Conservation (phyloP, 257 asterid genomes). For the Plantago elongata region DNA sequence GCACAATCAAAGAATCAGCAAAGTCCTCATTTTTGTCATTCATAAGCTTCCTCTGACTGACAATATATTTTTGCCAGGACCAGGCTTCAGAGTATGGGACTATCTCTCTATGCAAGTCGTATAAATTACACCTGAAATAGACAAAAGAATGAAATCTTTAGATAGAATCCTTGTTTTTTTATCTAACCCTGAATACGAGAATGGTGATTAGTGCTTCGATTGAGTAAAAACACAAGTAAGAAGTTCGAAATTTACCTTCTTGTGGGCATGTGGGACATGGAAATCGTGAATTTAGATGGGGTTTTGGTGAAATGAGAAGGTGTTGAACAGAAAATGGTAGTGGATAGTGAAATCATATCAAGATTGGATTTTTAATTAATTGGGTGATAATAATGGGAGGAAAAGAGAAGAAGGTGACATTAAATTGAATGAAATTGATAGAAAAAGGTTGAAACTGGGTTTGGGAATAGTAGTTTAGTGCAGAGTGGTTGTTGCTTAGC, state of each 20-base stretch:
- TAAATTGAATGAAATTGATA: neutral
- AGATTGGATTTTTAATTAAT: constrained; percentile 1
- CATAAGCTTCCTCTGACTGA: constrained; percentile 41
- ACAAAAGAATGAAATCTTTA: neutral
- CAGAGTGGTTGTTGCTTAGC: no score
- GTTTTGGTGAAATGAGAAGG: neutral
- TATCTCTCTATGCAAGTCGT: constrained; percentile 56
- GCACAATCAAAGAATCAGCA: constrained; percentile 55
- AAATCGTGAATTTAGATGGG: constrained; percentile 15
- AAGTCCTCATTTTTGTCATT: constrained; percentile 42
- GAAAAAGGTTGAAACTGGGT: neutral
- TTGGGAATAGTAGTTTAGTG: neutral
- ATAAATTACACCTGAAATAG: constrained; percentile 46
- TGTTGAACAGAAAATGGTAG: neutral
- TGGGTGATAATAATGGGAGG: no score
- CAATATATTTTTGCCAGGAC: constrained; percentile 82
- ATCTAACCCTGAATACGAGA: no score
- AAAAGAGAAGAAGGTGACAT: neutral
- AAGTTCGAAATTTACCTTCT: constrained; percentile 21
- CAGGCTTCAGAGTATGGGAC: constrained; percentile 79
- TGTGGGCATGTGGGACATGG: constrained; percentile 17
- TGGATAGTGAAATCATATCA: constrained; percentile 25
- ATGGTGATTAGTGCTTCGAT: no score
- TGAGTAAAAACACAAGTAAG: no score
- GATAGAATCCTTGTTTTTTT: no score